Base-by-base conservation (phyloP, 495 filamentous ascomycete genomes). In the Neurospora sp. region DNA sequence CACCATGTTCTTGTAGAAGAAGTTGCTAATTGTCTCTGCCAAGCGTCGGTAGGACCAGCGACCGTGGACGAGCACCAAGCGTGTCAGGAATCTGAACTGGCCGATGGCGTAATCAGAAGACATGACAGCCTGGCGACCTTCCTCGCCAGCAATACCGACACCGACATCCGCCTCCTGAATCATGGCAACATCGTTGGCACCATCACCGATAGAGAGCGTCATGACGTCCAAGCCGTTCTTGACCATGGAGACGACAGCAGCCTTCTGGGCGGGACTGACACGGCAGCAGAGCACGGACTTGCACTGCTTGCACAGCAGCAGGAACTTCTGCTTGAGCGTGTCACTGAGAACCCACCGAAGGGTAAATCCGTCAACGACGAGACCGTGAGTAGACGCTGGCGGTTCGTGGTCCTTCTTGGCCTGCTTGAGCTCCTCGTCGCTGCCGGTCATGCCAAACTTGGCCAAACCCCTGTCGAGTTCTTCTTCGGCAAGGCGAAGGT, bases 1-100 rank as follows among this genome's bases (percentile, higher is more conserved):
- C 70, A 98, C 91, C 83, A 99, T 91, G 84, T 98, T 98, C 92
- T 99, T 99, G 88, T 99, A 99, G 86, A 99, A 99, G 88, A 99
- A 99, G 80, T 99, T 99, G 78, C 94, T 93, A 76, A 95, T 97
- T 37, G 92, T 92, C 86, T 99, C 96, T 70, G 90, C 94, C 80
- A 98, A 84, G 75, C 96, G 90, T 39, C 95, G 87, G 82, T 99
- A 99, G 42, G 93, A 96, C 93, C 96, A 99, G 74, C 96, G 89
- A 45, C 96, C 96, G 81, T 99, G 96, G 39, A 99, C 94, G 66
- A 99, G 89, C 71, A 98, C 89, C 69, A 99, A 88, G 71, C 96
- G 89, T 77, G 94, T 91, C 45, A 99, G 85, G 83, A 94, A 99
- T 36, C 94, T 89, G 85, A 99, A 99, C 82, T 99, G 96, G 21